Conservation (phyloP, 2,329 filamentous ascomycete species). For the Helicocarpus griseus region DNA sequence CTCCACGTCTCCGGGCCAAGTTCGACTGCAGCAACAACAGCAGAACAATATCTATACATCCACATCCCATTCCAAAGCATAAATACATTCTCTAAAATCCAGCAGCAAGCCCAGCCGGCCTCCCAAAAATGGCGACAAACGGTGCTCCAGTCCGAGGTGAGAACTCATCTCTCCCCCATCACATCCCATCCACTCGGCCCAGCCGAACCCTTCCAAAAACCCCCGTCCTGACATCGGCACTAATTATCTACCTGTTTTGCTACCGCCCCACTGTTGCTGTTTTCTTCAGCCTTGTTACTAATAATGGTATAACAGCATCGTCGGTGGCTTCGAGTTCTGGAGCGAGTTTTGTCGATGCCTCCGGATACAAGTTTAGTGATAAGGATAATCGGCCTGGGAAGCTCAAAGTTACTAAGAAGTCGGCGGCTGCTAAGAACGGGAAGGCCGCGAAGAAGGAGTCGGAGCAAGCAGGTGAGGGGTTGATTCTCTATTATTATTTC, state of each 20-base stretch:
- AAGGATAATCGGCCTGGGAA: constrained; percentile 36
- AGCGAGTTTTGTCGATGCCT: constrained; percentile 33
- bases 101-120: neutral
- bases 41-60: neutral
- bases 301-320: constrained; percentile 13
- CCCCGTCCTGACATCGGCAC: neutral
- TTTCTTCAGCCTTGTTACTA: neutral
- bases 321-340: constrained; percentile 22
- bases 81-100: neutral
- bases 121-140: constrained; percentile 24
- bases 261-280: neutral
- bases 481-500: too few species aligned
- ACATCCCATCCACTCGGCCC: neutral
- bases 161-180: constrained; percentile 9
- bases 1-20: neutral
- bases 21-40: neutral
- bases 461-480: constrained; percentile 15
- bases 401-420: constrained; percentile 34
- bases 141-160: constrained; percentile 27
- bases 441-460: constrained; percentile 27
- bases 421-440: constrained; percentile 18
- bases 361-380: constrained; percentile 37
- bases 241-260: neutral
- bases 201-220: neutral
- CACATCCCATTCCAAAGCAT: neutral